Conservation (phyloP, 306 rosid species). For the Canavalia ensiformis region DNA sequence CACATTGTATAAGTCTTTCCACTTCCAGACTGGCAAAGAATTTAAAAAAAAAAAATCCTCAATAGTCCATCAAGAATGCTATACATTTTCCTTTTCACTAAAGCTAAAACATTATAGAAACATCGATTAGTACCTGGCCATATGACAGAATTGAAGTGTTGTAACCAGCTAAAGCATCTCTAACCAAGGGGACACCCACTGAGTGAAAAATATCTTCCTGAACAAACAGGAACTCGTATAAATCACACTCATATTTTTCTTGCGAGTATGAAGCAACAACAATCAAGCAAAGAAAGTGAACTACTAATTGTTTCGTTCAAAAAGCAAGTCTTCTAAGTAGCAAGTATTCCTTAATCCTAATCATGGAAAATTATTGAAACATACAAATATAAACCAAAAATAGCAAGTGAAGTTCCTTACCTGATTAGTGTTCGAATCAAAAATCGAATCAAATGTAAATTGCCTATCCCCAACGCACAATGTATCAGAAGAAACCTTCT, state of each 20-base stretch:
- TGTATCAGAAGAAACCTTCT: constrained; percentile 72
- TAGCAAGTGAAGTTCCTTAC: constrained; percentile 49
- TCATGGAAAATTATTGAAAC: not conserved
- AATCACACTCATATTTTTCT: constrained; percentile 37
- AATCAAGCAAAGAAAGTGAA: constrained; percentile 39
- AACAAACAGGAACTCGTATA: constrained; percentile 43
- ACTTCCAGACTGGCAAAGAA: constrained; percentile 73
- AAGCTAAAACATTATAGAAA: constrained; percentile 4
- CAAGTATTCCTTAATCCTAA: not conserved
- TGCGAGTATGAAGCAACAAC: constrained; percentile 29
- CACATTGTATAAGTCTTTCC: constrained; percentile 98
- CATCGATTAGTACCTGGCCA: constrained; percentile 78
- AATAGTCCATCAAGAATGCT: not conserved
- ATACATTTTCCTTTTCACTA: not conserved
- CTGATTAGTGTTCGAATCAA: constrained; percentile 78
- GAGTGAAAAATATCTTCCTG: constrained; percentile 88
- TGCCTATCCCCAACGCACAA: constrained; percentile 68
- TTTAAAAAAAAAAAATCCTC: not conserved
- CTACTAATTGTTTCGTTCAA: not conserved
- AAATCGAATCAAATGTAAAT: constrained; percentile 77
- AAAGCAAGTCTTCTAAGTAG: constrained; percentile 29
- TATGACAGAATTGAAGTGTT: constrained; percentile 84
- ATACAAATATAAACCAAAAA: not conserved
- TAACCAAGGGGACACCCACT: constrained; percentile 85
- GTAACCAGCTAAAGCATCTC: constrained; percentile 89